Evolutionary conservation across 169 alveolate genomes (phyloP), one percentile per base, ranked within the genome.

Genomic region (Eimeria necatrix): DNA sequence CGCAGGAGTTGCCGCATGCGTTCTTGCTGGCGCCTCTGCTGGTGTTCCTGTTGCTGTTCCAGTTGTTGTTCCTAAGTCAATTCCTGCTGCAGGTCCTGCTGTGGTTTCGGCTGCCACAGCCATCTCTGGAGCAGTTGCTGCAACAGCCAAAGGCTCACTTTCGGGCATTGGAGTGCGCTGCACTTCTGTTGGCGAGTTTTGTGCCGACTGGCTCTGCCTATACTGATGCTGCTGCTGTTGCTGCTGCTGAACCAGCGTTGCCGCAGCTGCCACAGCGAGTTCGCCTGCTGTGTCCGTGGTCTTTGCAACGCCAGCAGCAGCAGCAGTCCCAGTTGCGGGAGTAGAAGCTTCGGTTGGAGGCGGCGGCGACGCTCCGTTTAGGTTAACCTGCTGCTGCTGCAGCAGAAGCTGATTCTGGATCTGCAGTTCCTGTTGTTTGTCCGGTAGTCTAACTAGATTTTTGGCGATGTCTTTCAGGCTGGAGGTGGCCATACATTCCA

Each of bases 401-500:
- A 56, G 64, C 64, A 59, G 20, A 2, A 16, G 68, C 16, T 59
- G 68, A 16, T 59, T n/a, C 16, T 59, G 68, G 68, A 59, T 14
- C 68, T 16, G 20, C 6, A 16, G 68, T n/a, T 59, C 24, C 20
- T 59, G 24, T n/a, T 59, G 68, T 24, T 18, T 68, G 16, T 18
- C 52, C 1, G 73, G 80, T 2, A 85, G 10, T 22, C 53, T 46
- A 8, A 80, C 91, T 5, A 83, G 96, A 46, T 94, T 96, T 80
- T 92, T 90, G 80, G 80, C 96, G 91, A 98, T 96, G 92, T 98
- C 99, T 87, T 98, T 98, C 87, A 99, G 97, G 4, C 99, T 99
- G 41, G 99, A 97, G 96, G 98, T 99, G 60, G 98, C 96, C 99
- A 99, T 99, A 74, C 98, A 93, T 93, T 97, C 98, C 84, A 99